Evolutionary conservation across 371 early-diverging fungal genomes (phyloP), one percentile per base, ranked within the genome.

Genomic region (Lichtheimia hyalospora): DNA sequence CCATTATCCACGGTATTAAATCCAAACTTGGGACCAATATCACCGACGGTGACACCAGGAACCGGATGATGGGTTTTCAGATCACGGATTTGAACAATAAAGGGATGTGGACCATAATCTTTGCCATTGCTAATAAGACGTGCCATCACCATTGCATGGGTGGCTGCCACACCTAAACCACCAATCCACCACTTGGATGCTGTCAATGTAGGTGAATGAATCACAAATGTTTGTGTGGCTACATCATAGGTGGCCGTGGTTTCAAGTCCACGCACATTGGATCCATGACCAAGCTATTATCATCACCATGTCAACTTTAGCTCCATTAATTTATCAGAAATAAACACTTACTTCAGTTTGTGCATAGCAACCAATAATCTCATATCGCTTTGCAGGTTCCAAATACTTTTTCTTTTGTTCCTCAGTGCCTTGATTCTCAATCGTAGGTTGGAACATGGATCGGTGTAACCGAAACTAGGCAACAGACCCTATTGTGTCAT

Each of bases 151-250:
- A 88, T 79, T 25, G 88, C 87, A 64, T 92, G 92, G 6, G 89
- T 94, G 1, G 91, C 90, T 21, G 89, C 84, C 58, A 86, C 87
- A 24, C 91, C 92, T 0, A 90, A 77, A 39, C 94, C 94, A 63
- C 95, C 95, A 64, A 93, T 92, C 95, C 95, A 95, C 92, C 93
- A 94, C 69, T 89, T 92, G 40, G 91, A 81, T 8, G 92, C 60
- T 1, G 89, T 85, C 24, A 92, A 64, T 3, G 80, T 85, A 41
- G 94, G 91, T n/a, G 89, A 86, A 65, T 93, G 86, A 43, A 94
- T 75, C 27, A 84, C 86, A 58, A 87, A 92, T 52, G 88, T 85
- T 46, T 89, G 81, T 3, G 90, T 84, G 61, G 82, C 83, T 10
- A 82, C 82, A 21, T 86, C 71, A 61, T 79, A 93, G 2, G 92